Evolutionary conservation across 73 alveolate species (phyloP).

Genomic region (Paramecium sonneborni): DNA sequence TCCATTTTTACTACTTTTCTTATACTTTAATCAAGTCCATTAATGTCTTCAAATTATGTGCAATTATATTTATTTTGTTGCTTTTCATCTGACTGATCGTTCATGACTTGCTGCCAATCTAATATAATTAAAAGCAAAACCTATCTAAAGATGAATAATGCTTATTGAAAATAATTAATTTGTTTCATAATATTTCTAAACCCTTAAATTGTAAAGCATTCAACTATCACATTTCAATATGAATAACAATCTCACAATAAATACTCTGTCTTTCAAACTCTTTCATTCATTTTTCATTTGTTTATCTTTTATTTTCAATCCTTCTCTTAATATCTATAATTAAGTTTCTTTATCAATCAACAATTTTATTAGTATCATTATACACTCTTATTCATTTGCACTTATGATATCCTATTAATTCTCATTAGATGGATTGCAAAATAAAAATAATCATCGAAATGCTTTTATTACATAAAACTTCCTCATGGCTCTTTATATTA

Average conservation of each 20-base stretch:
- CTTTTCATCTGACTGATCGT: not conserved
- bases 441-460: not conserved
- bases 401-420: not conserved
- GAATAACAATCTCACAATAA: not conserved
- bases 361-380: not conserved
- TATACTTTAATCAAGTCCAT: not conserved
- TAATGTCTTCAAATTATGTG: not conserved
- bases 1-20: constrained; percentile 32
- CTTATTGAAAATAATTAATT: constrained; percentile 47
- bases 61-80: not conserved
- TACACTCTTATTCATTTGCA: not conserved
- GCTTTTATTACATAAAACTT: not conserved
- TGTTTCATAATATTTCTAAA: not conserved
- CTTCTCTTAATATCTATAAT: not conserved
- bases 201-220: not conserved
- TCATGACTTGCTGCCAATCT: not conserved
- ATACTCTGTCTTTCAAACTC: not conserved
- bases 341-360: not conserved
- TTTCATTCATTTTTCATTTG: not conserved
- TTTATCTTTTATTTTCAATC: not conserved
- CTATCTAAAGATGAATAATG: not conserved
- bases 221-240: not conserved
- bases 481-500: not conserved
- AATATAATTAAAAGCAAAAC: not conserved
- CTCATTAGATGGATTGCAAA: not conserved